Percentiles rank a stretch among this genome's conserved stretches.
Evolutionary conservation across 2,329 filamentous ascomycete species (phyloP).

Genomic region (Penicillium freii): DNA sequence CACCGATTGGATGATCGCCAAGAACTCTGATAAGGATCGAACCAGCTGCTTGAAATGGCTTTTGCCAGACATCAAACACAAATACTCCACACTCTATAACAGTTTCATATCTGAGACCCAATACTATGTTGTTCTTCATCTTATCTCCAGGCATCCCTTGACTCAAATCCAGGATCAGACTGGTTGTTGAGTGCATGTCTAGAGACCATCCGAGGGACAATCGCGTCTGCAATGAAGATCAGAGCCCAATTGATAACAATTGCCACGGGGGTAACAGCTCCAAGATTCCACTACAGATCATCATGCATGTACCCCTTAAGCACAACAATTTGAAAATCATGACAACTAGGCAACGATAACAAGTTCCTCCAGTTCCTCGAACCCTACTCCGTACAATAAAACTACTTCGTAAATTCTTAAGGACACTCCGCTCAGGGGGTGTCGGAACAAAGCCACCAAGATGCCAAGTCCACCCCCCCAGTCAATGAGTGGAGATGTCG

Average conservation of each 20-base stretch:
- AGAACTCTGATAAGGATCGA: not conserved
- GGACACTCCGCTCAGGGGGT: not conserved
- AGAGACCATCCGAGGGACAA: not conserved
- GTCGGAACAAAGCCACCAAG: not conserved
- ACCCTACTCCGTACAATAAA: not conserved
- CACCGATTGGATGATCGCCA: not conserved
- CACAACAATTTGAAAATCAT: not conserved
- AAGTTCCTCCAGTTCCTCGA: not conserved
- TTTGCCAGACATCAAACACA: not conserved
- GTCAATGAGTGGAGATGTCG: conserved; percentile 1
- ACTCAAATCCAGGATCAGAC: not conserved
- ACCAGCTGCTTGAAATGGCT: not conserved
- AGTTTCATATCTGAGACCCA: not conserved
- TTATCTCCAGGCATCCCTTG: not conserved
- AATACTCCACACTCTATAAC: not conserved
- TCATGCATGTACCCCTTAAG: conserved; percentile 1
- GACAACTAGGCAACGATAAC: not conserved
- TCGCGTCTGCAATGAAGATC: conserved; percentile 9
- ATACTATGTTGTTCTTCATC: not conserved
- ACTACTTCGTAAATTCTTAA: not conserved
- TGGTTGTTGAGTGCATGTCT: not conserved
- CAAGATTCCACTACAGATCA: conserved; percentile 1
- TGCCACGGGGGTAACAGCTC: not conserved
- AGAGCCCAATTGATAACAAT: not conserved
- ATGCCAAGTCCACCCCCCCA: not conserved